Percentiles rank a stretch among this genome's conserved stretches.
phyloP scores from a whole-genome alignment of 2,329 filamentous ascomycete species.

The Aschersonia sp. region DNA sequence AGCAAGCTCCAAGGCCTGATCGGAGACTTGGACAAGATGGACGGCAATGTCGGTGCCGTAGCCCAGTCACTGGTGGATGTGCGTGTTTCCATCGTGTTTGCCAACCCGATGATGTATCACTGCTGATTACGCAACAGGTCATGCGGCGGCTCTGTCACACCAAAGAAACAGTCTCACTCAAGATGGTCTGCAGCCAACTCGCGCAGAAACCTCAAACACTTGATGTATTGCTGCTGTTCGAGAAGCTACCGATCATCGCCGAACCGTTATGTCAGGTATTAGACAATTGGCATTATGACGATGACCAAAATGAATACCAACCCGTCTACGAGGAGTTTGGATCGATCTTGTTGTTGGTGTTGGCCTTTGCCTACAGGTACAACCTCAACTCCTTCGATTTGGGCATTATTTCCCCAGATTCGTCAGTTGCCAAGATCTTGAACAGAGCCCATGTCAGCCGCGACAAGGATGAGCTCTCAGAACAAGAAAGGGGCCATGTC shows the following conservation, averaged over 20 bases:
- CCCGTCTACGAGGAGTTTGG: slow-evolving; percentile 80
- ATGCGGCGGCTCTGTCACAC: slow-evolving; percentile 54
- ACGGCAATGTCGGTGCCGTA: slow-evolving; percentile 81
- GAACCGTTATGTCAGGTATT: slow-evolving; percentile 61
- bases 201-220: slow-evolving; percentile 57
- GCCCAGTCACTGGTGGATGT: slow-evolving; percentile 65
- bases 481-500: slow-evolving; percentile 51
- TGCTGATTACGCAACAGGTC: slow-evolving; percentile 29
- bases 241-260: slow-evolving; percentile 54
- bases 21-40: slow-evolving; percentile 73
- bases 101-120: too few relatives aligned
- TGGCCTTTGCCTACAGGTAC: slow-evolving; percentile 67
- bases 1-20: slow-evolving; percentile 65
- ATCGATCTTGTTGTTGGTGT: slow-evolving; percentile 56
- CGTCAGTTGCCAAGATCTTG: slow-evolving; percentile 56
- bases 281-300: slow-evolving; percentile 69
- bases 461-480: slow-evolving; percentile 43
- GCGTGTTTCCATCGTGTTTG: slow-evolving; percentile 8
- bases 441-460: slow-evolving; percentile 42
- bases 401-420: slow-evolving; percentile 42
- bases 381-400: slow-evolving; percentile 50
- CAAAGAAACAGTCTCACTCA: slow-evolving; percentile 70
- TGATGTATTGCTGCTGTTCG: slow-evolving; percentile 65
- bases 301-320: slow-evolving; percentile 73
- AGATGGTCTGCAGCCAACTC: slow-evolving; percentile 58